A percentile compares a stretch with the other conserved stretches of the same genome.
Evolutionary conservation across 1,284 basidiomycete species (phyloP).

Genomic region (Trametes hirsuta): DNA sequence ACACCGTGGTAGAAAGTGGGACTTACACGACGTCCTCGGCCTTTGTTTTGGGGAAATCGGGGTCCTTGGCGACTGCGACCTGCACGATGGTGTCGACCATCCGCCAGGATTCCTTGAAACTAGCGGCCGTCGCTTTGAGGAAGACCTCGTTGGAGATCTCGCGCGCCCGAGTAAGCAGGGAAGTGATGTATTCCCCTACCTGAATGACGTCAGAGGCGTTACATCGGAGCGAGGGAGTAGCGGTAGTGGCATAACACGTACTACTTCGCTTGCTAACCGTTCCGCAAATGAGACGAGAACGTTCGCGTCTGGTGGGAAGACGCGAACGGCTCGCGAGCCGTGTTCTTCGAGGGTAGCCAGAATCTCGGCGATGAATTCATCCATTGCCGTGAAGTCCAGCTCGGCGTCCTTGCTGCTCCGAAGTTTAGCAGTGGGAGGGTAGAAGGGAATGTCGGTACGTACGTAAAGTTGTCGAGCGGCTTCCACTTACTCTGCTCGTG

Average conservation of each 20-base stretch:
- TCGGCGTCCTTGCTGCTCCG: conserved; percentile 44
- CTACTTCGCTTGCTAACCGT: conserved; percentile 76
- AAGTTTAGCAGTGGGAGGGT: background rate
- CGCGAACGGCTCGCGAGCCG: conserved; percentile 77
- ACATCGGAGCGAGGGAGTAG: background rate
- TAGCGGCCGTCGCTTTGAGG: conserved; percentile 86
- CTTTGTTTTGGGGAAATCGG: conserved; percentile 32
- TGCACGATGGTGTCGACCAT: conserved; percentile 79
- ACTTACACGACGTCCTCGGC: conserved; percentile 85
- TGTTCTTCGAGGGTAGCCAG: conserved; percentile 71
- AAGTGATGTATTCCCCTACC: conserved; percentile 87
- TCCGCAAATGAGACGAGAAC: conserved; percentile 81
- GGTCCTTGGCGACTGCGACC: conserved; percentile 41
- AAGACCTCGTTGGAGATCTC: conserved; percentile 77
- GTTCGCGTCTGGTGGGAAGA: too few relatives aligned
- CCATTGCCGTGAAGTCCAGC: conserved; percentile 92
- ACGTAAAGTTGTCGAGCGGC: conserved; percentile 85
- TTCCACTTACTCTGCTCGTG: conserved; percentile 84
- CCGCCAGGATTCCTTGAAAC: conserved; percentile 86
- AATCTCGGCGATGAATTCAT: conserved; percentile 81
- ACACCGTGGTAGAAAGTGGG: conserved; percentile 5
- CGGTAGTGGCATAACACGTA: conserved; percentile 39
- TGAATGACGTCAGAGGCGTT: conserved; percentile 33
- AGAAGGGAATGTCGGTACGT: conserved; percentile 37
- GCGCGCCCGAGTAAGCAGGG: conserved; percentile 78